Base-by-base conservation (phyloP, 2,329 filamentous ascomycete genomes). In the Helminthosporium solani region DNA sequence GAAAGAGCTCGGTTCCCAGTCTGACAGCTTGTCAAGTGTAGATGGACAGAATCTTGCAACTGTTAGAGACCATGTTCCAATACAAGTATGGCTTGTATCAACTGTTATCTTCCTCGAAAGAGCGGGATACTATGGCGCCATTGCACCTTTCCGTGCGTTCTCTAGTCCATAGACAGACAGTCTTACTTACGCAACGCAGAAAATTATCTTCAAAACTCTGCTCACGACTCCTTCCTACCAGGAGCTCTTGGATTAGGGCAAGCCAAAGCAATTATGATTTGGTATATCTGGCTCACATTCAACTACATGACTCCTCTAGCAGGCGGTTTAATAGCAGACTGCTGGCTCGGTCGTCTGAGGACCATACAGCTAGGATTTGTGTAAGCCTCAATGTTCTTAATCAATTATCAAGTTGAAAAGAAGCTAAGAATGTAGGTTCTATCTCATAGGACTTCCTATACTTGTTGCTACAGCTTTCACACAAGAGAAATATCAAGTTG, bases 261-360 rank as follows among this genome's bases (percentile, higher is more conserved):
- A 42, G 50, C 55, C 5, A 62, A 50, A 18, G 80, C 80, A 3
- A 80, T 79, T 2, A 76, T 73, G 19, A 70, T 84, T 8, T 77
- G 76, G 47, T 73, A 78, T 36, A 80, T 78, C 50, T 83, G 84
- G 58, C 77, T 78, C 54, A 78, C 80, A 57, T 77, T 77, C 53
- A 68, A 69, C 14, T 78, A 75, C 48, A 50, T 71, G 2, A 59
- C 63, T 2, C 69, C 72, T 0, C 46, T 72, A 3, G 33, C 61
- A 3, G 64, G 70, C 28, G 70, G 70, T 3, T 52, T 70, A 31
- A 1, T 75, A 6, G 65, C 70, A 5, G 73, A 74, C 48, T 62
- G 57, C n/a, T 67, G 57, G 40, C 53, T 74, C 11, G 72, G 72
- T 12, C 63, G 71, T 28, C 73, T 69, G 43, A 65, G 54, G 11